Percentiles rank a stretch among this genome's conserved stretches.
These are phyloP conservation scores for Clarireedia sp. DNA, from an alignment of 2,329 filamentous ascomycete genomes.

Conservation along the genomic window DNA sequence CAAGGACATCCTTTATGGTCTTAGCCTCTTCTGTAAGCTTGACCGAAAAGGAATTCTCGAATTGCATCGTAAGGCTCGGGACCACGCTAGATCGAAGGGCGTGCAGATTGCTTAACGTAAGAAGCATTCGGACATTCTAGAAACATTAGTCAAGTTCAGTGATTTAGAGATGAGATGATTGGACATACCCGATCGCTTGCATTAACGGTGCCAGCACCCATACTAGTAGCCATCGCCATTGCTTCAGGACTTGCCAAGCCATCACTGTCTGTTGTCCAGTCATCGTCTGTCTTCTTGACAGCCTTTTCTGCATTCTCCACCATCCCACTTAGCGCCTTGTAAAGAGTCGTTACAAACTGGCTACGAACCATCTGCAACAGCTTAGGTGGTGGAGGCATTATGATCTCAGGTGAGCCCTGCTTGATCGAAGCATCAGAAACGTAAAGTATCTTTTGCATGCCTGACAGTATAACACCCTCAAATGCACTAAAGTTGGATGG, in stretches of 20 bases:
- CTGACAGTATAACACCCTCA: slow-evolving; percentile 70
- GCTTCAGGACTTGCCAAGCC: slow-evolving; percentile 27
- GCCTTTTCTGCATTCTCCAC: slow-evolving; percentile 89
- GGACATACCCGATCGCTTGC: slow-evolving; percentile 42
- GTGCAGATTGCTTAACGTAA: slow-evolving; percentile 89
- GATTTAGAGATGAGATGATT: neutral
- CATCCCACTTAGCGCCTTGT: slow-evolving; percentile 90
- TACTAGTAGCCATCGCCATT: slow-evolving; percentile 30
- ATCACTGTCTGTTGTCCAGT: slow-evolving; percentile 29
- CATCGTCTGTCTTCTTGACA: slow-evolving; percentile 45
- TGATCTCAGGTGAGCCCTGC: slow-evolving; percentile 65
- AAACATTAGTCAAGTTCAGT: slow-evolving; percentile 23
- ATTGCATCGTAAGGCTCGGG: slow-evolving; percentile 81
- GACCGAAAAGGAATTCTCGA: slow-evolving; percentile 88
- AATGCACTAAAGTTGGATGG: slow-evolving; percentile 79
- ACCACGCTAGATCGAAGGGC: slow-evolving; percentile 74
- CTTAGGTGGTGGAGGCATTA: slow-evolving; percentile 78
- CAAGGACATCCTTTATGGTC: slow-evolving; percentile 82
- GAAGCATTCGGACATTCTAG: slow-evolving; percentile 83
- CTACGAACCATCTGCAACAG: slow-evolving; percentile 82
- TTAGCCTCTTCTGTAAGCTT: slow-evolving; percentile 91
- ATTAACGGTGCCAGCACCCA: slow-evolving; percentile 43
- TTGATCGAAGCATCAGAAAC: slow-evolving; percentile 67
- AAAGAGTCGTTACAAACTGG: slow-evolving; percentile 88
- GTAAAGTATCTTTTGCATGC: slow-evolving; percentile 94